These are phyloP conservation scores for Pezicula neosporulosa DNA, from an alignment of 2,329 filamentous ascomycete genomes.

Conservation along the genomic window DNA sequence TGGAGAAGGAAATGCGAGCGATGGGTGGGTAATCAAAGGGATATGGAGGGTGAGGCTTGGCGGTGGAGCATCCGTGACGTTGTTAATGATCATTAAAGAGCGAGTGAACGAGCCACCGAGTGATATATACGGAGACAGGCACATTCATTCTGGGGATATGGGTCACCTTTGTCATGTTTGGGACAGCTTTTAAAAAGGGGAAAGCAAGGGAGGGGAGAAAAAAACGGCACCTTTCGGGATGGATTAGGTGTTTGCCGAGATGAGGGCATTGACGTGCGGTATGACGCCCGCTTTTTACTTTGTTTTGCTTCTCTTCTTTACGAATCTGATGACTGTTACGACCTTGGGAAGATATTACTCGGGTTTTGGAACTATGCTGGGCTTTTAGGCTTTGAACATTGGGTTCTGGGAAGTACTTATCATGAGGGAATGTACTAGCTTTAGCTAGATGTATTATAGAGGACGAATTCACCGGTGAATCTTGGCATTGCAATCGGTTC, in stretches of 20 bases:
- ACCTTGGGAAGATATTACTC: neutral
- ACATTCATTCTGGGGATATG: neutral
- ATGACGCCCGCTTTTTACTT: too few species aligned
- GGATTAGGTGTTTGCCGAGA: neutral
- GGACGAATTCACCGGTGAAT: too few species aligned
- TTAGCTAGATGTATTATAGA: too few species aligned
- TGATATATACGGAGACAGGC: neutral
- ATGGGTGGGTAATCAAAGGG: constrained; percentile 66
- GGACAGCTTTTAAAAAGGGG: too few species aligned
- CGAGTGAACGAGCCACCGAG: neutral
- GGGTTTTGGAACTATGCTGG: too few species aligned
- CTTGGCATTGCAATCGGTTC: too few species aligned
- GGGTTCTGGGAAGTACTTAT: too few species aligned
- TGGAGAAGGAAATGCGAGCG: constrained; percentile 86
- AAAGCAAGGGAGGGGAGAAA: too few species aligned
- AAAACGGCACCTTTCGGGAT: neutral
- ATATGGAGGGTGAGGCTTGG: constrained; percentile 57
- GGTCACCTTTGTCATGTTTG: neutral
- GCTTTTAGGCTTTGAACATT: too few species aligned
- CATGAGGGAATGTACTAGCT: too few species aligned
- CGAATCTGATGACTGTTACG: neutral
- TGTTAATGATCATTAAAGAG: constrained; percentile 29
- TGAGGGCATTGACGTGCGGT: neutral
- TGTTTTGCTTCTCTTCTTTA: neutral
- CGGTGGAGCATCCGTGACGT: constrained; percentile 72